phyloP scores from a whole-genome alignment of 768 basidiomycete genomes.

The Rhodotorula babjevae region DNA sequence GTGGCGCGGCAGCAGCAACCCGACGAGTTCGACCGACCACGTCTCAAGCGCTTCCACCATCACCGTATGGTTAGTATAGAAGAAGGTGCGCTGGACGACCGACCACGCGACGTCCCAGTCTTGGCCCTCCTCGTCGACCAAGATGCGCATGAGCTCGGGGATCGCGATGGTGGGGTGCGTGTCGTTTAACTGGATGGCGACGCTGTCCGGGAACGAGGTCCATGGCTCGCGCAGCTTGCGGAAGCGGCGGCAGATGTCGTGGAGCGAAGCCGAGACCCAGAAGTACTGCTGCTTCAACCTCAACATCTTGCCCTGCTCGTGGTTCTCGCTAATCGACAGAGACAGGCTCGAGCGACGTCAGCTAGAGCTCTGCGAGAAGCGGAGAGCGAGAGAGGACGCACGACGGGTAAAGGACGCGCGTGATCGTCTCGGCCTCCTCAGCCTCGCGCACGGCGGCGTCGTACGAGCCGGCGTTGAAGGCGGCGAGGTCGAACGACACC shows the following conservation, averaged over 20 bases:
- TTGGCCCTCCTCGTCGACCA: constrained; percentile 79
- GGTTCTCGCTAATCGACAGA: no score
- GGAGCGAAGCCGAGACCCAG: constrained; percentile 52
- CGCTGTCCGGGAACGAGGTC: constrained; percentile 68
- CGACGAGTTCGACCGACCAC: constrained; percentile 81
- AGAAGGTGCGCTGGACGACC: constrained; percentile 83
- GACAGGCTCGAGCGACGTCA: no score
- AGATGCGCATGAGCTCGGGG: constrained; percentile 87
- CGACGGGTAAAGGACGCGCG: constrained; percentile 89
- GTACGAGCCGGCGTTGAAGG: constrained; percentile 95
- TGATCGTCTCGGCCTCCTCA: constrained; percentile 88
- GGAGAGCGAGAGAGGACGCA: no score
- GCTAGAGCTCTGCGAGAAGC: no score
- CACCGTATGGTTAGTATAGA: constrained; percentile 94
- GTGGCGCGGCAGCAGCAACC: constrained; percentile 54
- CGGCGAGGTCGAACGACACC: constrained; percentile 85
- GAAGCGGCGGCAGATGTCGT: constrained; percentile 88
- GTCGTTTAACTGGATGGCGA: constrained; percentile 69
- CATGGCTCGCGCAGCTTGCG: constrained; percentile 71
- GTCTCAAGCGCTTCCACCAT: constrained; percentile 63
- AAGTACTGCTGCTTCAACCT: constrained; percentile 96
- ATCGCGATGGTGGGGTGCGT: constrained; percentile 60
- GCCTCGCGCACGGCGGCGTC: constrained; percentile 80
- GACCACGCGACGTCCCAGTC: constrained; percentile 79
- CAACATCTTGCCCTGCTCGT: constrained; percentile 47